Percentiles rank a stretch among this genome's conserved stretches.
Evolutionary conservation across 2,329 filamentous ascomycete species (phyloP).

Genomic region (Trichoderma sp.): DNA sequence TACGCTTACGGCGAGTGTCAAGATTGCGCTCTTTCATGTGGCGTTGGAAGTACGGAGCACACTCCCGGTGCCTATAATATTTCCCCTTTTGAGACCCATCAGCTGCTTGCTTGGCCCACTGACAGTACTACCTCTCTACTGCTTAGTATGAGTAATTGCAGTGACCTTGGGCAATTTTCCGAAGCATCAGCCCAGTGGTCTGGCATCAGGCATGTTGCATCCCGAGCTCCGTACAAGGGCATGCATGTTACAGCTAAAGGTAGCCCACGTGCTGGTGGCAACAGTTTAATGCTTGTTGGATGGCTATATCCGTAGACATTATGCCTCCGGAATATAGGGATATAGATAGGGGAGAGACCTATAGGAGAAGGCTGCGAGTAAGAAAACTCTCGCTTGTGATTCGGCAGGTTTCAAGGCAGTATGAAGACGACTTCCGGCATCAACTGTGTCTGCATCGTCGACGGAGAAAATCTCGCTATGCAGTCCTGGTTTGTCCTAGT

Average conservation of each 20-base stretch:
- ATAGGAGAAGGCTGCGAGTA: not conserved
- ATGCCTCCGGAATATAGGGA: not conserved
- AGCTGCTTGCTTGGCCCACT: conserved; percentile 3
- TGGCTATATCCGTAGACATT: not conserved
- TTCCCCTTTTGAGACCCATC: not conserved
- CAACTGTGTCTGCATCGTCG: not conserved
- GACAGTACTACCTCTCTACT: not conserved
- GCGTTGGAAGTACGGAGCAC: not conserved
- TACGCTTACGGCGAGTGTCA: not conserved
- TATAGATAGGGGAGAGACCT: not conserved
- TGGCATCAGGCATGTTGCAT: not conserved
- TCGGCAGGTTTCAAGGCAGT: not conserved
- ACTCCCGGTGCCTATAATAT: not conserved
- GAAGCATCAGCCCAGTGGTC: not conserved
- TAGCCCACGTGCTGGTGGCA: not conserved
- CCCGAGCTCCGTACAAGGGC: not conserved
- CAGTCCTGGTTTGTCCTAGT: not conserved
- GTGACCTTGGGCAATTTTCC: not conserved
- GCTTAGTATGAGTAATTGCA: not conserved
- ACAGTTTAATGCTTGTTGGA: not conserved
- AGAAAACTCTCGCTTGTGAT: not conserved
- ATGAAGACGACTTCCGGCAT: not conserved
- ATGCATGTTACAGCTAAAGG: not conserved
- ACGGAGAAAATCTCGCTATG: not conserved
- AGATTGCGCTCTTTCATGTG: not conserved